Conservation (phyloP, 768 basidiomycete genomes). For the Suillus tomentosus region DNA sequence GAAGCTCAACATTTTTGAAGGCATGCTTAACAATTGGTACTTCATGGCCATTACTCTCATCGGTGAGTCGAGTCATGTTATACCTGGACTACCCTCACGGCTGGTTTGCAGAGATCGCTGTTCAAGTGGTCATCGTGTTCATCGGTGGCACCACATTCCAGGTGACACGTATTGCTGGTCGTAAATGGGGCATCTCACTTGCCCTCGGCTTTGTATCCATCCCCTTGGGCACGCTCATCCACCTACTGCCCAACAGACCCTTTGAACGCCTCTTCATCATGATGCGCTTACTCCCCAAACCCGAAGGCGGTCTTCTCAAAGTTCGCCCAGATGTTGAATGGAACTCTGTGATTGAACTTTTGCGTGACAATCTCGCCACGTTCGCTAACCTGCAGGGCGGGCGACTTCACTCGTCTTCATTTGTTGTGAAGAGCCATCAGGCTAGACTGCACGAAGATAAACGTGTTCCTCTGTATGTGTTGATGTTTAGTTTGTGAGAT, state of each 20-base stretch:
- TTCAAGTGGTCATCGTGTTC: slow-evolving; percentile 88
- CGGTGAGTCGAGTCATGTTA: slow-evolving; percentile 51
- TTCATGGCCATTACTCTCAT: slow-evolving; percentile 75
- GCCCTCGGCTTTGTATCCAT: slow-evolving; percentile 86
- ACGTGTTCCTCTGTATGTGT: slow-evolving; percentile 49
- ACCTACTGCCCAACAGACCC: slow-evolving; percentile 77
- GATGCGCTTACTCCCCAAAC: slow-evolving; percentile 61
- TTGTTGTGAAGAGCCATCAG: slow-evolving; percentile 78
- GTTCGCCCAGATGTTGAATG: slow-evolving; percentile 61
- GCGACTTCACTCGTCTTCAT: slow-evolving; percentile 82
- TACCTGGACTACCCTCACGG: slow-evolving; percentile 11
- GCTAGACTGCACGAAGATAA: slow-evolving; percentile 54
- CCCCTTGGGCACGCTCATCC: slow-evolving; percentile 82
- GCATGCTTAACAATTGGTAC: slow-evolving; percentile 75
- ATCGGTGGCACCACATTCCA: slow-evolving; percentile 92
- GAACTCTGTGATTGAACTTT: slow-evolving; percentile 77
- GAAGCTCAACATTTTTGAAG: slow-evolving; percentile 86
- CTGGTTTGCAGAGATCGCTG: slow-evolving; percentile 66
- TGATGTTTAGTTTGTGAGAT: slow-evolving; percentile 18
- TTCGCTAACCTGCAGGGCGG: slow-evolving; percentile 87
- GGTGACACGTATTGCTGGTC: slow-evolving; percentile 74
- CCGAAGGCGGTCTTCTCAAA: slow-evolving; percentile 62
- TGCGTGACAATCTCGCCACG: slow-evolving; percentile 83
- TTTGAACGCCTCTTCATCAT: slow-evolving; percentile 64
- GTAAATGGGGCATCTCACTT: slow-evolving; percentile 92